Percentiles rank a stretch among this genome's conserved stretches.
These are phyloP conservation scores for Salvia rosmarinus DNA, from an alignment of 257 asterid genomes.

Conservation along the genomic window DNA sequence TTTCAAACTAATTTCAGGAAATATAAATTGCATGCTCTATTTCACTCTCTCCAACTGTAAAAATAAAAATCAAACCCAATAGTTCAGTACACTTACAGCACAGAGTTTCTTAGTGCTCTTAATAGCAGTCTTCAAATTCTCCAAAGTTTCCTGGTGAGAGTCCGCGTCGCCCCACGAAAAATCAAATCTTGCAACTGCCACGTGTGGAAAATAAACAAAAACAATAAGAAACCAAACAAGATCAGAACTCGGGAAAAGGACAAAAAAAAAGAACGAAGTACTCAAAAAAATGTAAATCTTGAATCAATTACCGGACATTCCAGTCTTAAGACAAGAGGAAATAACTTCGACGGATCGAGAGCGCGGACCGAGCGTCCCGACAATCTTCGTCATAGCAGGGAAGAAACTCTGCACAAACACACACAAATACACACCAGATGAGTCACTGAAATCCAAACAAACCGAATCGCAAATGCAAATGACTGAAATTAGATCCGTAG, in stretches of 20 bases:
- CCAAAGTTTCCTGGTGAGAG: slow-evolving; percentile 87
- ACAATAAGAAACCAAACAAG: slow-evolving; percentile 7
- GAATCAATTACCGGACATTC: slow-evolving; percentile 60
- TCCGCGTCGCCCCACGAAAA: slow-evolving; percentile 89
- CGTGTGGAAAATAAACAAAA: neutral
- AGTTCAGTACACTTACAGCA: slow-evolving; percentile 62
- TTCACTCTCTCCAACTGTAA: neutral
- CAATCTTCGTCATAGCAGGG: slow-evolving; percentile 74
- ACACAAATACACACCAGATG: slow-evolving; percentile 6
- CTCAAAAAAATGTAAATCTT: neutral
- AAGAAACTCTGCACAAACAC: slow-evolving; percentile 44
- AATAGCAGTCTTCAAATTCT: slow-evolving; percentile 76
- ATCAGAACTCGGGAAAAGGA: neutral
- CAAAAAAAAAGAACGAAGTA: neutral
- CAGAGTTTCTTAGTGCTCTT: slow-evolving; percentile 78
- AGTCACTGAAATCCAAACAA: neutral
- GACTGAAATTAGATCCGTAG: slow-evolving; percentile 32
- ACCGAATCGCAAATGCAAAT: slow-evolving; percentile 30
- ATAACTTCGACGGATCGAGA: slow-evolving; percentile 70
- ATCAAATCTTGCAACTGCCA: slow-evolving; percentile 90
- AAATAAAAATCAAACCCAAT: slow-evolving; percentile 6
- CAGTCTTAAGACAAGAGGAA: slow-evolving; percentile 64
- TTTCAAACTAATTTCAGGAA: slow-evolving; percentile 6
- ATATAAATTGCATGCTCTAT: neutral
- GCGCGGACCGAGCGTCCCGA: slow-evolving; percentile 74